Base-by-base conservation (phyloP, 2,329 filamentous ascomycete species). In the Trichophyton schoenleinii region DNA sequence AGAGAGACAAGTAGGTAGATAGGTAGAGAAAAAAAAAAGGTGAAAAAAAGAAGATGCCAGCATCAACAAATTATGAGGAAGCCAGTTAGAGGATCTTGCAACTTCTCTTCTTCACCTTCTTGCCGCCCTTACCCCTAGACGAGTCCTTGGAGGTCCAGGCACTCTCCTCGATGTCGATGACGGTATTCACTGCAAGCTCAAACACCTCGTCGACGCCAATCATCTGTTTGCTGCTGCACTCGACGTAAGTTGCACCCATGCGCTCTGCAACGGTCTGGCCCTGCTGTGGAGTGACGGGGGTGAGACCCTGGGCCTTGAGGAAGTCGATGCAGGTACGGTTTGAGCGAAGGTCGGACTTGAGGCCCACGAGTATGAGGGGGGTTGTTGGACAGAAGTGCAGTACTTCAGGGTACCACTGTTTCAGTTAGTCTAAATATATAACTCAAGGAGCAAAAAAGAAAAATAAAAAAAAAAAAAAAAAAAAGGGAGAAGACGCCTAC, bases 171-270 rank as follows among this genome's bases (percentile, higher is more conserved):
- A 91, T 89, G 66, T 87, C 85, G 31, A 99, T 89, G 36, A 94
- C 91, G 59, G 88, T 92, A 70, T 91, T 84, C 71, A 99, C 91
- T 61, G 94, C 94, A 64, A 85, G 81, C 74, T 95, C 88, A 75
- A 99, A 99, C 71, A 97, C 94, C 70, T 97, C 92, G 73, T 97
- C 90, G 53, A 99, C 92, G 61, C 94, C 94, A 60, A 82, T 85
- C 87, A 95, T 94, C 77, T 96, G 94, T 77, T 97, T 97, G 76
- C 90, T 95, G 73, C 91, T 96, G 81, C 94, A 99, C 78, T 99
- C 94, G 83, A 96, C 92, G 78, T 99, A 99, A 70, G 86, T 82
- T 11, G 94, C 94, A 65, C 86, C 86, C 94, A 99, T 99, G 78
- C 92, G 94, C 70, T 87, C 83, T 61, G 94, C 91, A 28, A 99